Evolutionary conservation across 1,284 basidiomycete genomes (phyloP), one percentile per base, ranked within the genome.

Genomic region (Agaricales sp.): DNA sequence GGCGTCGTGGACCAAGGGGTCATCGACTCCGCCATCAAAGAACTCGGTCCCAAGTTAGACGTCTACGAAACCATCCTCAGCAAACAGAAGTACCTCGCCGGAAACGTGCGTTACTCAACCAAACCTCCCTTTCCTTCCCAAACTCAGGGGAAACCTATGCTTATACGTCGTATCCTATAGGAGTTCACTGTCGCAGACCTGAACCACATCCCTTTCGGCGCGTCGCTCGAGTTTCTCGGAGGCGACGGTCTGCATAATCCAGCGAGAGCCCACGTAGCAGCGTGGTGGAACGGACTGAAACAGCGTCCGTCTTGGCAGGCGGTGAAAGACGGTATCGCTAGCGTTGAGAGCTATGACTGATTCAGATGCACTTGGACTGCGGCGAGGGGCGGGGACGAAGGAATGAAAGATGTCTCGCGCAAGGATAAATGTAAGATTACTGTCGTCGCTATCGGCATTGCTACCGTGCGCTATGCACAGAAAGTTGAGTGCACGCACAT

Each of bases 131-230:
- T 59, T 55, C 43, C 48, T 46, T 56, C 24, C 53, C 52, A 39
- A 46, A 43, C 24, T 13, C 19, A 26, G 19, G 21, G 6, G 20
- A n/a, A n/a, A 19, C 41, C 11, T 16, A 23, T 3, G 11, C 13
- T 23, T n/a, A 19, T 6, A 12, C 19, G 20, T 16, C 21, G 18
- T 35, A 38, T 22, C 20, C 43, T 45, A 3, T 52, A 77, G 71
- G 61, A 64, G 43, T 24, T 77, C 13, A 74, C 74, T 3, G 62
- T 81, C n/a, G 76, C 70, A 0, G 79, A 82, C 55, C 58, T 82
- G 4, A 78, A 70, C 63, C 76, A 81, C 53, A 61, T 81, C 2
- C 73, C 79, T 0, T 72, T 69, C 50, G 74, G 63, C 12, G 43
- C 57, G 13, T 53, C 65, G 47, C 41, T 43, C 8, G 11, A 8